These are phyloP conservation scores for Collybiopsis luxurians DNA, from an alignment of 768 basidiomycete genomes.

Conservation along the genomic window DNA sequence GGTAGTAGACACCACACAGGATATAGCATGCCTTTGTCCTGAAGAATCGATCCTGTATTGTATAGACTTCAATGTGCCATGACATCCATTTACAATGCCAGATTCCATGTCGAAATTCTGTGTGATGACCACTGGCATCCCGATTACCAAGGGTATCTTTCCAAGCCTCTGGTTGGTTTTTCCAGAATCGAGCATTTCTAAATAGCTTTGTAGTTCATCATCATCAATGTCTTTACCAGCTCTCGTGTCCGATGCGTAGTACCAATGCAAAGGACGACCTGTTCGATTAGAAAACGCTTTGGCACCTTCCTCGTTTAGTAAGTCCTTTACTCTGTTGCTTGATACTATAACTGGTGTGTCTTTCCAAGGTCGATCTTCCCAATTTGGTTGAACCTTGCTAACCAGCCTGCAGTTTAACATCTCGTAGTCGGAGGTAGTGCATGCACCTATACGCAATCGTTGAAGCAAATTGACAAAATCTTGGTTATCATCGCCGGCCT, in stretches of 20 bases:
- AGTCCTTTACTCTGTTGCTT: slow-evolving; percentile 20
- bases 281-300: slow-evolving; percentile 9
- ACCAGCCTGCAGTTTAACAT: not conserved
- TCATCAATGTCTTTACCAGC: not conserved
- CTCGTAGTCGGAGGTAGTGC: not conserved
- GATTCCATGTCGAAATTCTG: slow-evolving; percentile 23
- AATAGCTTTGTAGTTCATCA: not conserved
- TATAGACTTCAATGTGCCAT: slow-evolving; percentile 10
- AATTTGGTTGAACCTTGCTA: not conserved
- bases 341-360: slow-evolving; percentile 18
- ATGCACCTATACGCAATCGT: not conserved
- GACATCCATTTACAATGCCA: slow-evolving; percentile 24
- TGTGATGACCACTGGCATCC: slow-evolving; percentile 25
- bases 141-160: slow-evolving; percentile 21
- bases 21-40: slow-evolving; percentile 10
- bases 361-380: slow-evolving; percentile 7
- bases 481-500: slow-evolving; percentile 1
- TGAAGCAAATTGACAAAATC: not conserved
- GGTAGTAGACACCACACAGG: slow-evolving; percentile 13
- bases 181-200: slow-evolving; percentile 9
- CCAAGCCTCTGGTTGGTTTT: slow-evolving; percentile 14
- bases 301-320: slow-evolving; percentile 17
- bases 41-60: slow-evolving; percentile 13
- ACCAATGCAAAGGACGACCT: slow-evolving; percentile 9
- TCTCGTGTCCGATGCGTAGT: slow-evolving; percentile 13